Percentiles rank a stretch among this genome's conserved stretches.
These are phyloP conservation scores for Pyrenophora teres DNA, from an alignment of 2,329 filamentous ascomycete species.

Conservation along the genomic window DNA sequence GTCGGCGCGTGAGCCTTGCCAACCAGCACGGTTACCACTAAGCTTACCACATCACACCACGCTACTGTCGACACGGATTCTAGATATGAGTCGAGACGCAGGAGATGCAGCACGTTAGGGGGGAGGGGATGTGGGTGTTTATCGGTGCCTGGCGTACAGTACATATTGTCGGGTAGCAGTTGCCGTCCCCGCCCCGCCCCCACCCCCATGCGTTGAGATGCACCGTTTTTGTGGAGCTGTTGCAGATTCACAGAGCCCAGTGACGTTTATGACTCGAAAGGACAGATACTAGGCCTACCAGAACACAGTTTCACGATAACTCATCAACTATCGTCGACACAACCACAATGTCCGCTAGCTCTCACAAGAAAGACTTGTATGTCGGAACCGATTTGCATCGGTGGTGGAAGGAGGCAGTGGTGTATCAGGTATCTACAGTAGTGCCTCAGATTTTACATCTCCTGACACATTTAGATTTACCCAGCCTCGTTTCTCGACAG, in stretches of 20 bases:
- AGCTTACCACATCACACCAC: not conserved
- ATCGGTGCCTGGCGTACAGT: conserved; percentile 1
- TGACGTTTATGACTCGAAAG: conserved; percentile 8
- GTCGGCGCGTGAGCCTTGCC: not conserved
- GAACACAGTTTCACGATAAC: not conserved
- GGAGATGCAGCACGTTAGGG: not conserved
- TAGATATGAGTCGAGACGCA: not conserved
- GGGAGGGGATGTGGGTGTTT: not conserved
- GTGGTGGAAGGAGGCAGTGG: conserved; percentile 66
- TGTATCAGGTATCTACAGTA: conserved; percentile 55
- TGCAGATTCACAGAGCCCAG: conserved; percentile 3
- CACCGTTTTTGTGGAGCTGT: conserved; percentile 2
- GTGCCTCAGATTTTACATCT: not conserved
- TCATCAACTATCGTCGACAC: not conserved
- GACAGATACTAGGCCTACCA: not conserved
- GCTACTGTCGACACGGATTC: not conserved
- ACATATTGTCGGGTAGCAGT: conserved; percentile 1
- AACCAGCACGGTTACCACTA: not conserved
- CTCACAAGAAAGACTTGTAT: conserved; percentile 30
- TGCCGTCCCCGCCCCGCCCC: conserved; percentile 1
- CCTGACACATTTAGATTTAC: conserved; percentile 52
- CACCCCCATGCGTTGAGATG: conserved; percentile 1
- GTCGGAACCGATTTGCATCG: conserved; percentile 41
- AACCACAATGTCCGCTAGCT: conserved; percentile 7
- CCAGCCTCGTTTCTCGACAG: conserved; percentile 65